Conservation (phyloP, 495 filamentous ascomycete genomes). For the Astrothelium subdiscretum region DNA sequence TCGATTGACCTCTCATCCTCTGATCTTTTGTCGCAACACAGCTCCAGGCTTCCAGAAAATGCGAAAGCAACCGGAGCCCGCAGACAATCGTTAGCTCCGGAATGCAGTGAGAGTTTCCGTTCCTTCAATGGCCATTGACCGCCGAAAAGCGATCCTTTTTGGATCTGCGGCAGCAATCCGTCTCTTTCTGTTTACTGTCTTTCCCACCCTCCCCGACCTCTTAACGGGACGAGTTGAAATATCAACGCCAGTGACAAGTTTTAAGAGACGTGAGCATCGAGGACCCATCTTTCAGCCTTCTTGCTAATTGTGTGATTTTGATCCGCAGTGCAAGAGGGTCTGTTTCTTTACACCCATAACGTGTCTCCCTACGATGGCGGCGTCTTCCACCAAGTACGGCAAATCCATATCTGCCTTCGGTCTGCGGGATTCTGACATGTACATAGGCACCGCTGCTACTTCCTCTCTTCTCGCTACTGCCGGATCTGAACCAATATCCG, state of each 20-base stretch:
- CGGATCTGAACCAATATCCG: conserved; percentile 49
- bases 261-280: conserved; percentile 76
- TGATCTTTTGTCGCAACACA: background rate
- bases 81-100: background rate
- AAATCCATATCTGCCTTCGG: background rate
- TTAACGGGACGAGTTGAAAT: conserved; percentile 89
- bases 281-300: background rate
- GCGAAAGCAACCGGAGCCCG: background rate
- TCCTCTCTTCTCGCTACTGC: conserved; percentile 79
- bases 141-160: conserved; percentile 66
- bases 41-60: background rate
- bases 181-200: conserved; percentile 64
- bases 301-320: background rate
- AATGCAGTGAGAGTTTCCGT: background rate
- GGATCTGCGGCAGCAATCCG: conserved; percentile 65
- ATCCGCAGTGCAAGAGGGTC: conserved; percentile 74
- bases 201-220: conserved; percentile 75
- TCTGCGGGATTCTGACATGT: background rate
- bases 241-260: conserved; percentile 92
- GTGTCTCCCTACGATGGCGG: conserved; percentile 96
- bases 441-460: conserved; percentile 73
- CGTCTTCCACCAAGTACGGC: conserved; percentile 76
- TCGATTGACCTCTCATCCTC: background rate
- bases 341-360: conserved; percentile 92
- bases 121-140: conserved; percentile 31